Evolutionary conservation across 169 alveolate species (phyloP).

Genomic region (Plasmodium yoelii): DNA sequence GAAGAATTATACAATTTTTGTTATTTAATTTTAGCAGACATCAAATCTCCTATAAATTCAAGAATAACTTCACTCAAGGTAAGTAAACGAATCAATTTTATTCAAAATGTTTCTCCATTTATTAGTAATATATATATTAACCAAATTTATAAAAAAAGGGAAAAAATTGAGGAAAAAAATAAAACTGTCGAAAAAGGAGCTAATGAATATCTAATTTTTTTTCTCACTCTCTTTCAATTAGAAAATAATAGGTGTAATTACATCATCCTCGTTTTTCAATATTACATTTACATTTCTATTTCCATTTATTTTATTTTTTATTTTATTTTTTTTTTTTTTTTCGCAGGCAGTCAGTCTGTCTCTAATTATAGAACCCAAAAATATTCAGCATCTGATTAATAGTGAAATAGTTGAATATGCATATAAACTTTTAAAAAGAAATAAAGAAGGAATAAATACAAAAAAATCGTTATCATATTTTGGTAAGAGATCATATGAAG

Average conservation of each 20-base stretch:
- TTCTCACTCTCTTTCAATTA: neutral
- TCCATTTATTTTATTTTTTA: no score
- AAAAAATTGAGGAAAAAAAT: neutral
- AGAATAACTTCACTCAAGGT: conserved; percentile 54
- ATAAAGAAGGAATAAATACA: conserved; percentile 34
- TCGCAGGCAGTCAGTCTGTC: conserved; percentile 9
- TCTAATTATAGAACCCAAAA: neutral
- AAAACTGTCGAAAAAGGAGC: neutral
- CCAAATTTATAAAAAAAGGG: neutral
- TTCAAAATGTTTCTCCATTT: no score
- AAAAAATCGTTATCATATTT: conserved; percentile 29
- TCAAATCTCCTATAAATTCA: conserved; percentile 20
- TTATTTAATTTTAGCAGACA: conserved; percentile 14
- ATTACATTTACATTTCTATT: neutral
- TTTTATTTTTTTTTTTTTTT: neutral
- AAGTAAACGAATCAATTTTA: neutral
- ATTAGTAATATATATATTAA: no score
- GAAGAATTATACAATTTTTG: conserved; percentile 54
- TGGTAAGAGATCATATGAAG: conserved; percentile 26
- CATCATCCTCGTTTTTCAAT: no score
- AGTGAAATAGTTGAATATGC: conserved; percentile 30
- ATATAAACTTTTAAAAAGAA: conserved; percentile 54
- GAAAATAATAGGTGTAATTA: neutral
- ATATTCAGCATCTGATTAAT: neutral
- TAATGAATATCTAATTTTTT: neutral